Conservation (phyloP, 345 rosid genomes). For the Geranium rotundifolium region DNA sequence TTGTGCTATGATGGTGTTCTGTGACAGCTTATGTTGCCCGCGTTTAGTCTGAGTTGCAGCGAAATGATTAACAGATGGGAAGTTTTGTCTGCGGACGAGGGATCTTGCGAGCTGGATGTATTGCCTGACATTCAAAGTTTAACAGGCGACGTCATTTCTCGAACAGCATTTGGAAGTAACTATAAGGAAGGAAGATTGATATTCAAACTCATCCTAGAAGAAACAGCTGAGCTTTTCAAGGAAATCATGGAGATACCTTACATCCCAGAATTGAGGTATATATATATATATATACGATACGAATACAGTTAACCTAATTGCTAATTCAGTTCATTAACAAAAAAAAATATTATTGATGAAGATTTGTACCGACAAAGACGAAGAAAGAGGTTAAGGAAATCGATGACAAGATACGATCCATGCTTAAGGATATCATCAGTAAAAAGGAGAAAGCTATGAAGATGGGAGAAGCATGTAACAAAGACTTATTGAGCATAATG, state of each 20-base stretch:
- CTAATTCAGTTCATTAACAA: too few relatives aligned
- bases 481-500: too few relatives aligned
- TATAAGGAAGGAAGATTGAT: constrained; percentile 11
- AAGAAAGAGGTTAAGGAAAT: background rate
- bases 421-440: too few relatives aligned
- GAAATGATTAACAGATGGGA: constrained; percentile 11
- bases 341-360: too few relatives aligned
- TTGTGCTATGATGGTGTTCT: background rate
- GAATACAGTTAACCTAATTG: too few relatives aligned
- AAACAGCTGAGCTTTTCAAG: constrained; percentile 3
- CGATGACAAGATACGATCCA: background rate
- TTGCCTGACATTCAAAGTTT: constrained; percentile 5
- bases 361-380: background rate
- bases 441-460: too few relatives aligned
- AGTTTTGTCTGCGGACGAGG: background rate
- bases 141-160: constrained; percentile 15
- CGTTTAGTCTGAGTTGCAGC: constrained; percentile 4
- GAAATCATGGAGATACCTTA: background rate
- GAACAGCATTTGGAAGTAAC: constrained; percentile 15
- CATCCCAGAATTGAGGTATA: constrained; percentile 10
- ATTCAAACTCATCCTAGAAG: constrained; percentile 5
- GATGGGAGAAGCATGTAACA: too few relatives aligned
- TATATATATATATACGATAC: too few relatives aligned
- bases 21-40: constrained; percentile 7
- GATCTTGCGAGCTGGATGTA: constrained; percentile 8